Conservation (phyloP, 805 yeast species). For the Saccharomycopsis capsularis region DNA sequence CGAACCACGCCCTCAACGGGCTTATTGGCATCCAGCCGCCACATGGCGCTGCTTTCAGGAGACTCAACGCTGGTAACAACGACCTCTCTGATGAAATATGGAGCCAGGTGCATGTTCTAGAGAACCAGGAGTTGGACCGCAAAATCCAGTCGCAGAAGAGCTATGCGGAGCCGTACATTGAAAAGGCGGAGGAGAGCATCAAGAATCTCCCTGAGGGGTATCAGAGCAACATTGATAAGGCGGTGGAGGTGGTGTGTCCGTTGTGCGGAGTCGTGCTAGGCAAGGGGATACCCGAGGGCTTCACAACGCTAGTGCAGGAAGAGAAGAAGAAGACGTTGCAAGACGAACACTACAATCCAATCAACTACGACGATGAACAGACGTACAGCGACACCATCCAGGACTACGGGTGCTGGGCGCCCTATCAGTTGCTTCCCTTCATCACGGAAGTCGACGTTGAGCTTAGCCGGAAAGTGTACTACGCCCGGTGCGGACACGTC, state of each 20-base stretch:
- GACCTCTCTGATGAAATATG: slow-evolving; percentile 10
- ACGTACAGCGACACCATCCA: slow-evolving; percentile 8
- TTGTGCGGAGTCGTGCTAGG: slow-evolving; percentile 72
- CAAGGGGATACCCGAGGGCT: slow-evolving; percentile 56
- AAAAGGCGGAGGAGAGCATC: slow-evolving; percentile 24
- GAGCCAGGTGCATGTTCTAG: slow-evolving; percentile 10
- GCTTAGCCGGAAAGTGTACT: slow-evolving; percentile 59
- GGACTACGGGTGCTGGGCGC: slow-evolving; percentile 40
- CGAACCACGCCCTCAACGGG: not conserved
- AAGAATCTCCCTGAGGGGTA: slow-evolving; percentile 27
- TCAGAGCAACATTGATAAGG: slow-evolving; percentile 28
- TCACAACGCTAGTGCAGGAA: slow-evolving; percentile 28
- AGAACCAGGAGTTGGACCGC: slow-evolving; percentile 10
- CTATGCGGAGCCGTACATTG: slow-evolving; percentile 25
- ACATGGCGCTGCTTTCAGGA: not conserved
- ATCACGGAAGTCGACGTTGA: slow-evolving; percentile 51
- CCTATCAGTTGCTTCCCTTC: slow-evolving; percentile 50
- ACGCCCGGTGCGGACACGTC: slow-evolving; percentile 72
- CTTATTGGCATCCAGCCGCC: not conserved
- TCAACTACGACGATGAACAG: slow-evolving; percentile 14
- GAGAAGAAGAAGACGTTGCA: slow-evolving; percentile 27
- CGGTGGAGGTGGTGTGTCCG: slow-evolving; percentile 46
- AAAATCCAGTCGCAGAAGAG: slow-evolving; percentile 13
- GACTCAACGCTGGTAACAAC: not conserved
- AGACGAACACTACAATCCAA: slow-evolving; percentile 9